These are phyloP conservation scores for Pelargonium nanum DNA, from an alignment of 345 rosid species.

Conservation along the genomic window DNA sequence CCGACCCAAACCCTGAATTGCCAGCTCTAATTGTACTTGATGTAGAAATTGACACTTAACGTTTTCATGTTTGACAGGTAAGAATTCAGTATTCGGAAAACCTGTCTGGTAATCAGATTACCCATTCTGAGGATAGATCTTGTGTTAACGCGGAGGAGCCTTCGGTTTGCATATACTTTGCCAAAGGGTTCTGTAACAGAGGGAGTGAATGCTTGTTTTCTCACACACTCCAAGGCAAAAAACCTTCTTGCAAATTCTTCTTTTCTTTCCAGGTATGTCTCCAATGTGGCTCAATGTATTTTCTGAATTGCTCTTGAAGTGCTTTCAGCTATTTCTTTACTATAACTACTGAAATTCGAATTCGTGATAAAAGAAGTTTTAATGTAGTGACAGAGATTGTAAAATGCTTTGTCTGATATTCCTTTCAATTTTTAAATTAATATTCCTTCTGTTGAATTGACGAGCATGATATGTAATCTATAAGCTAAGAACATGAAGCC, in stretches of 20 bases:
- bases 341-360: neutral
- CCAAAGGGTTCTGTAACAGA: slow-evolving; percentile 62
- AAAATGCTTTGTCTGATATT: neutral
- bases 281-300: too few species aligned
- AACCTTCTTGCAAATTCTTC: slow-evolving; percentile 61
- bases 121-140: slow-evolving; percentile 15
- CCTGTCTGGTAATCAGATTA: slow-evolving; percentile 15
- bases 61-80: slow-evolving; percentile 30
- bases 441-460: neutral
- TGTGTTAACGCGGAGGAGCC: slow-evolving; percentile 17
- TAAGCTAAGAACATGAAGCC: neutral
- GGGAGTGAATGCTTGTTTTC: slow-evolving; percentile 64
- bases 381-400: neutral
- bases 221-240: slow-evolving; percentile 53
- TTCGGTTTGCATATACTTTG: slow-evolving; percentile 53
- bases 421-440: too few species aligned
- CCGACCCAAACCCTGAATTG: too few species aligned
- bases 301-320: neutral
- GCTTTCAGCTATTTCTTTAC: neutral
- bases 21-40: too few species aligned
- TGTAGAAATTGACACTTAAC: slow-evolving; percentile 9
- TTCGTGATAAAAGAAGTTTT: neutral
- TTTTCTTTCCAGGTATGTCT: slow-evolving; percentile 54
- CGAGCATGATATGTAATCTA: neutral
- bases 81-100: slow-evolving; percentile 32